Conservation (phyloP, 768 basidiomycete genomes). For the Collybia nuda region DNA sequence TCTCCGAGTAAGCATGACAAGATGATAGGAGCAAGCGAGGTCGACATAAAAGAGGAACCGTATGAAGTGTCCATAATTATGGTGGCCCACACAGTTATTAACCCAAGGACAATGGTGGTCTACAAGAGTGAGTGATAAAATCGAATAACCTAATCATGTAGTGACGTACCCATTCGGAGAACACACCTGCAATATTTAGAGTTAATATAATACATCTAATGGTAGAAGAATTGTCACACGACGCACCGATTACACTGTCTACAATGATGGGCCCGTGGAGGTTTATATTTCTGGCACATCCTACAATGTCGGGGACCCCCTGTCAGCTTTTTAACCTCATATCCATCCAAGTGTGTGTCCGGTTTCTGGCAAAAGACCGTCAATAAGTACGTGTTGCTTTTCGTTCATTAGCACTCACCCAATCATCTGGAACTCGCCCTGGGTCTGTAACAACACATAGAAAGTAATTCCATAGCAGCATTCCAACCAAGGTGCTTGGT, state of each 20-base stretch:
- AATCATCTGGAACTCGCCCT: slow-evolving; percentile 73
- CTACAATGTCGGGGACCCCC: slow-evolving; percentile 85
- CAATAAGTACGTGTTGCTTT: not conserved
- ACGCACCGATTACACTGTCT: slow-evolving; percentile 78
- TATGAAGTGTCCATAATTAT: slow-evolving; percentile 86
- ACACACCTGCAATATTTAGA: slow-evolving; percentile 56
- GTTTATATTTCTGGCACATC: slow-evolving; percentile 82
- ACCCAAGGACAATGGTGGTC: slow-evolving; percentile 95
- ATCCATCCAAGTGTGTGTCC: slow-evolving; percentile 66
- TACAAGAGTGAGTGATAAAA: slow-evolving; percentile 24
- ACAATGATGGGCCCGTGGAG: slow-evolving; percentile 92
- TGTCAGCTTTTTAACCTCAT: slow-evolving; percentile 89
- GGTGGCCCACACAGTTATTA: slow-evolving; percentile 92
- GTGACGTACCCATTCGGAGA: slow-evolving; percentile 78
- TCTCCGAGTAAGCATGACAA: slow-evolving; percentile 76
- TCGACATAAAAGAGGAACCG: slow-evolving; percentile 94
- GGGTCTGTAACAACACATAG: slow-evolving; percentile 83
- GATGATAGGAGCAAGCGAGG: slow-evolving; percentile 84
- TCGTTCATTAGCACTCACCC: slow-evolving; percentile 50
- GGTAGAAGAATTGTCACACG: not conserved
- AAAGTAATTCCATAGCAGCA: slow-evolving; percentile 89
- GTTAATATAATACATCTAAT: not conserved
- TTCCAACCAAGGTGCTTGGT: slow-evolving; percentile 65
- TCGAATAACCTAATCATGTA: not conserved
- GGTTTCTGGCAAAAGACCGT: slow-evolving; percentile 57